Evolutionary conservation across 2,329 filamentous ascomycete species (phyloP), one percentile per base, ranked within the genome.

Genomic region (Lojkania enalia): DNA sequence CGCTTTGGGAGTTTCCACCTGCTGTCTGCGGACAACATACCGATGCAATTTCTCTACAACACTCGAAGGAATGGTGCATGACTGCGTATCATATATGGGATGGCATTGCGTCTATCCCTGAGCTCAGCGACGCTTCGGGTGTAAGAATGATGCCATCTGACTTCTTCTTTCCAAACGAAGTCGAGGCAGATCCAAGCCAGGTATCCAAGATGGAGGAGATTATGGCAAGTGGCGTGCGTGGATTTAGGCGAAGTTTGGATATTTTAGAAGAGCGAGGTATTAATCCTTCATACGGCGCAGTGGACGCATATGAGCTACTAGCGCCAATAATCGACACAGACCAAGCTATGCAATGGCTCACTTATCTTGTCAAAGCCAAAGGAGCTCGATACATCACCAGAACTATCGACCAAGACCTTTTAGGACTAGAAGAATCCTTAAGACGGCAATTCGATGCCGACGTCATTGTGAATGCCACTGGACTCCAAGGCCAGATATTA

Each of bases 241-340:
- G 69, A 1, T 74, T 75, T 54, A 64, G 65, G 40, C 63, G 59
- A 18, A 63, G 64, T 48, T 12, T 44, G 13, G 19, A 38, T 13
- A 45, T 53, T 36, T 64, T 73, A 42, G 57, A 67, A n/a, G 63
- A 74, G 38, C 54, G 63, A 12, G 48, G 61, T 11, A 50, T 73
- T 18, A 56, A 71, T 46, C 57, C 56, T 5, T 44, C 46, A 1
- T 69, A 72, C 42, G 67, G 68, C 6, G 67, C 63, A 11, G 65
- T 71, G 3, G 71, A 77, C 25, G 74, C 73, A 4, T 77, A 76
- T 49, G 71, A 76, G 48, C 56, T 73, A 38, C 57, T 73, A 35
- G 69, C 74, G 1, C 75, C 74, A 1, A 62, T 76, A 40, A 76
- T 77, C 46, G 73, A 77, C 51, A 75, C 74, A 0, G 74, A 77